These are phyloP conservation scores for Candida coquimbonensis DNA, from an alignment of 805 yeast genomes.

Conservation along the genomic window DNA sequence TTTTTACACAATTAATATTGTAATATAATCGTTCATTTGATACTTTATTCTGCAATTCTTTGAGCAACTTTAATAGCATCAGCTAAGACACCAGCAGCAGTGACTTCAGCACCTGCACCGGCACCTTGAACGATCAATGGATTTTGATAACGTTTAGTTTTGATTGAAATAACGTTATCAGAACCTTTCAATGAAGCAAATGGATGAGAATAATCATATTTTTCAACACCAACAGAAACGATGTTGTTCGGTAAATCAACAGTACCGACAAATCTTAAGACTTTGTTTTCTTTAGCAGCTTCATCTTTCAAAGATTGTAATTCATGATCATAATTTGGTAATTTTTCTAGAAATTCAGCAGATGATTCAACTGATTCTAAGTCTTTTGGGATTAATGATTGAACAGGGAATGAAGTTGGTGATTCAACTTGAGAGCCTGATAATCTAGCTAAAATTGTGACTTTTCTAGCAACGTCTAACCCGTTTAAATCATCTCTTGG, in stretches of 20 bases:
- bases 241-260: conserved; percentile 67
- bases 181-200: conserved; percentile 94
- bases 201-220: conserved; percentile 85
- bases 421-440: conserved; percentile 81
- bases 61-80: conserved; percentile 90
- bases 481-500: conserved; percentile 99
- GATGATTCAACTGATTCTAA: conserved; percentile 69
- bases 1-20: not conserved
- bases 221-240: conserved; percentile 82
- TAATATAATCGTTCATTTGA: not conserved
- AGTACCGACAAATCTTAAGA: conserved; percentile 87
- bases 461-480: conserved; percentile 96
- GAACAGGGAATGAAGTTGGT: conserved; percentile 90
- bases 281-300: conserved; percentile 80
- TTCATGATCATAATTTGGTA: conserved; percentile 79
- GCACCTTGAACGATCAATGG: conserved; percentile 98
- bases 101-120: conserved; percentile 78
- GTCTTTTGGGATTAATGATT: conserved; percentile 83
- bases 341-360: conserved; percentile 69
- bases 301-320: conserved; percentile 69
- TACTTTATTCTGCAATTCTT: conserved; percentile 39
- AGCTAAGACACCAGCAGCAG: conserved; percentile 88
- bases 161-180: conserved; percentile 90
- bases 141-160: conserved; percentile 84
- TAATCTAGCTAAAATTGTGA: conserved; percentile 90